Evolutionary conservation across 495 filamentous ascomycete species (phyloP), one percentile per base, ranked within the genome.

Genomic region (Neurospora sublineolata): DNA sequence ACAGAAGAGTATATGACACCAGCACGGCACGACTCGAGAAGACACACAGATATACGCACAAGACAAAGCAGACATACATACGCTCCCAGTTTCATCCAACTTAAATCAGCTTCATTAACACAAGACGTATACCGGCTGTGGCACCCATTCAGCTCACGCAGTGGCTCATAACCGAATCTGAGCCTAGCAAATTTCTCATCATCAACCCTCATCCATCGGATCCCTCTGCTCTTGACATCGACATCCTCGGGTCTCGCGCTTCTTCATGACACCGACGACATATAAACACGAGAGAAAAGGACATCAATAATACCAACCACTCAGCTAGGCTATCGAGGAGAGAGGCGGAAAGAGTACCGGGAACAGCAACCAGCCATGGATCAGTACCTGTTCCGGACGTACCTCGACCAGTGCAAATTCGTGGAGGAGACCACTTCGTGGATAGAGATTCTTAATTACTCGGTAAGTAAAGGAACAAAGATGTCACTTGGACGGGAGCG

Each of bases 391-490:
- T 87, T 88, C 64, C 75, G 78, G 68, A 30, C 68, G 2, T 79
- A 85, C 68, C 79, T 88, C 64, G 70, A 76, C 3, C 52, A 79
- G n/a, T 87, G 82, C 74, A 79, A 77, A 64, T 69, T 74, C 16
- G 84, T 87, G 14, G 68, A 74, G 30, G 86, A 88, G 73, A 77
- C 75, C 23, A 87, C 85, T 23, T 79, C 78, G 38, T 88, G 86
- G 72, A 73, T 88, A 23, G 85, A 88, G 78, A 86, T 88, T 39
- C 79, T 85, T 71, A 84, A 84, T 44, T 88, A 87, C 73, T 83
- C 85, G 70, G 86, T 88, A 75, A 68, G 85, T 78, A 44, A 42
- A 46, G 39, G 20, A 41, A 20, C 4, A 58, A 58, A 5, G 0
- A 7, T 39, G 46, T 3, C 20, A 27, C 4, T 27, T 14, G 20